A percentile compares a stretch with the other conserved stretches of the same genome.
These are phyloP conservation scores for Acacia concinna DNA, from an alignment of 331 rosid genomes.

Conservation along the genomic window DNA sequence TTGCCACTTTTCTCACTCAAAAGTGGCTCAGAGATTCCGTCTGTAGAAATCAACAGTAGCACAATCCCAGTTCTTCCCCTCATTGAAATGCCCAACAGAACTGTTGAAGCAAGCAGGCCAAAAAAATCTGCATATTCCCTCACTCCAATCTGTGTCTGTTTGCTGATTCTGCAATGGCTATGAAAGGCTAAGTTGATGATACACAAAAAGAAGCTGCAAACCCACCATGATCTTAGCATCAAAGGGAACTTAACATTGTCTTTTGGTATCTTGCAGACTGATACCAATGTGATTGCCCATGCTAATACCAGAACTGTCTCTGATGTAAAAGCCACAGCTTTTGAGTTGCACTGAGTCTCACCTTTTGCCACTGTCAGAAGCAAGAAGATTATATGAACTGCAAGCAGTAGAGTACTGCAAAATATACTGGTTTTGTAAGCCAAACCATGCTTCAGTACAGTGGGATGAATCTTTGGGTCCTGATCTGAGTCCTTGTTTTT, in stretches of 20 bases:
- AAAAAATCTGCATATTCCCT: conserved; percentile 58
- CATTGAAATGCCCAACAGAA: conserved; percentile 55
- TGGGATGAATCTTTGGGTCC: conserved; percentile 31
- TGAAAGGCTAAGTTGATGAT: conserved; percentile 37
- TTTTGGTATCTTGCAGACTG: conserved; percentile 43
- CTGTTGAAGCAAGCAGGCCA: conserved; percentile 55
- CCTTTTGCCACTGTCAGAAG: conserved; percentile 48
- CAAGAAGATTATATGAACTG: conserved; percentile 39
- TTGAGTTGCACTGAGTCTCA: conserved; percentile 48
- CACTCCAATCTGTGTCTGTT: conserved; percentile 32
- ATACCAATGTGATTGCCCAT: conserved; percentile 50
- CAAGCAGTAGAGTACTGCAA: conserved; percentile 49
- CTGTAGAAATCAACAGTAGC: conserved; percentile 5
- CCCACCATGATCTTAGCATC: conserved; percentile 87
- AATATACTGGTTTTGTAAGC: conserved; percentile 54
- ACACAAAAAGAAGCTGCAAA: conserved; percentile 59
- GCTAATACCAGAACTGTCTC: conserved; percentile 53
- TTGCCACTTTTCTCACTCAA: conserved; percentile 41
- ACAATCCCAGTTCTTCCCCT: conserved; percentile 63
- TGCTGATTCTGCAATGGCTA: conserved; percentile 38
- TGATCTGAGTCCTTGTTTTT: conserved; percentile 36
- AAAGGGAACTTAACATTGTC: conserved; percentile 49
- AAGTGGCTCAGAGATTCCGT: conserved; percentile 66
- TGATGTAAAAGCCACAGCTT: conserved; percentile 45
- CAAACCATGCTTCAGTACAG: conserved; percentile 36